These are phyloP conservation scores for Skeletonema tropicum DNA, from an alignment of 108 stramenopile species.

Conservation along the genomic window DNA sequence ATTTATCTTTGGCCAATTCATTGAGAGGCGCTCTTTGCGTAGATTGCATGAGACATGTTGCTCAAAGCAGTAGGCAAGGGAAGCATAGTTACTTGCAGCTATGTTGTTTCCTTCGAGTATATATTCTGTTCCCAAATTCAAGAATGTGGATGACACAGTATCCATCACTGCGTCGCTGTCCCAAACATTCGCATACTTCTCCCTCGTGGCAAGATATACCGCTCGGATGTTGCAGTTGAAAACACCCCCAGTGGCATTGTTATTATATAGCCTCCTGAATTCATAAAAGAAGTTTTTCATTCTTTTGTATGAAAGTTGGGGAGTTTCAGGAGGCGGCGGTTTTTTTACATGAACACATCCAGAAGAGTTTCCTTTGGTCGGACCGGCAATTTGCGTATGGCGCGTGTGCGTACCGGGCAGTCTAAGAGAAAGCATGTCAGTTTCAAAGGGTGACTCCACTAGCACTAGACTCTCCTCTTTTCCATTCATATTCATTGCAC, in stretches of 20 bases:
- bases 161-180: background rate
- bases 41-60: background rate
- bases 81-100: background rate
- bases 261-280: too few relatives aligned
- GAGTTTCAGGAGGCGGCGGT: too few relatives aligned
- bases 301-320: too few relatives aligned
- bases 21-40: background rate
- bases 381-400: too few relatives aligned
- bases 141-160: background rate
- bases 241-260: background rate
- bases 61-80: slow-evolving; percentile 1
- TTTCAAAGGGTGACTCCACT: too few relatives aligned
- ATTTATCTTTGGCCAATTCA: background rate
- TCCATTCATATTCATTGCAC: too few relatives aligned
- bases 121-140: background rate
- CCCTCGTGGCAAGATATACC: background rate
- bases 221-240: background rate
- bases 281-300: too few relatives aligned
- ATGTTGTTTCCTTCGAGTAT: background rate
- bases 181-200: background rate
- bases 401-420: too few relatives aligned
- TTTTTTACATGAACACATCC: too few relatives aligned
- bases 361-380: too few relatives aligned
- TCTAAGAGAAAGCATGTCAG: too few relatives aligned
- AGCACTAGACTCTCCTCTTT: too few relatives aligned